A percentile compares a stretch with the other conserved stretches of the same genome.
Evolutionary conservation across 1,284 basidiomycete genomes (phyloP).

Genomic region (Grifola frondosa): DNA sequence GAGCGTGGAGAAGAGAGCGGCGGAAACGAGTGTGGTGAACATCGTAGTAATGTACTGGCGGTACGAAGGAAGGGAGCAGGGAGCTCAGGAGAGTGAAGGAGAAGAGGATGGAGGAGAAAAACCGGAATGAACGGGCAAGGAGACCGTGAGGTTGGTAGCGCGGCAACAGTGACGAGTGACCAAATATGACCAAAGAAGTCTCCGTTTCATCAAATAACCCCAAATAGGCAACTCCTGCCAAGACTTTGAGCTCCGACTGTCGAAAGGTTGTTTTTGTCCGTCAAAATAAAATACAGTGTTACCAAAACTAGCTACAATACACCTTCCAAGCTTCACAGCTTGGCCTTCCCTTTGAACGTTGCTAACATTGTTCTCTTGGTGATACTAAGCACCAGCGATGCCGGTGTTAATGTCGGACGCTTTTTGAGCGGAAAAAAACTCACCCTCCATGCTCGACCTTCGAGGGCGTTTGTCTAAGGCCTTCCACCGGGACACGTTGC

Average conservation of each 20-base stretch:
- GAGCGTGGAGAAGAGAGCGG: conserved; percentile 62
- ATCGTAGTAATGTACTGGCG: conserved; percentile 40
- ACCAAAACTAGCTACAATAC: no score
- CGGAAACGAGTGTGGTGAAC: conserved; percentile 75
- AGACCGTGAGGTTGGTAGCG: conserved; percentile 18
- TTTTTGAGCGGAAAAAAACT: conserved; percentile 29
- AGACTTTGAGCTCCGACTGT: conserved; percentile 4
- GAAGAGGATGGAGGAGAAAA: conserved; percentile 27
- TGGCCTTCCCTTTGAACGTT: conserved; percentile 64
- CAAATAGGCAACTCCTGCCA: background rate
- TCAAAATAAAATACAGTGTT: background rate
- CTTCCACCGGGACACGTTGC: conserved; percentile 55
- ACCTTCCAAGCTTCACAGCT: conserved; percentile 42
- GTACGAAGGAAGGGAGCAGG: conserved; percentile 26
- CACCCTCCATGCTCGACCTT: conserved; percentile 76
- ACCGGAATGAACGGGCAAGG: conserved; percentile 13
- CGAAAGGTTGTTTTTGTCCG: background rate
- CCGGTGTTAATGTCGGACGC: conserved; percentile 11
- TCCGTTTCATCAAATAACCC: conserved; percentile 1
- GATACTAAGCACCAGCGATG: conserved; percentile 53
- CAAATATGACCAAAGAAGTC: background rate
- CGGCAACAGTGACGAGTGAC: conserved; percentile 19
- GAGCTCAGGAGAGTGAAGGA: conserved; percentile 27
- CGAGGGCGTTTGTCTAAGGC: conserved; percentile 57
- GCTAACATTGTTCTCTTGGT: conserved; percentile 76